Base-by-base conservation (phyloP, 2,329 filamentous ascomycete species). In the Fusarium multiceps region DNA sequence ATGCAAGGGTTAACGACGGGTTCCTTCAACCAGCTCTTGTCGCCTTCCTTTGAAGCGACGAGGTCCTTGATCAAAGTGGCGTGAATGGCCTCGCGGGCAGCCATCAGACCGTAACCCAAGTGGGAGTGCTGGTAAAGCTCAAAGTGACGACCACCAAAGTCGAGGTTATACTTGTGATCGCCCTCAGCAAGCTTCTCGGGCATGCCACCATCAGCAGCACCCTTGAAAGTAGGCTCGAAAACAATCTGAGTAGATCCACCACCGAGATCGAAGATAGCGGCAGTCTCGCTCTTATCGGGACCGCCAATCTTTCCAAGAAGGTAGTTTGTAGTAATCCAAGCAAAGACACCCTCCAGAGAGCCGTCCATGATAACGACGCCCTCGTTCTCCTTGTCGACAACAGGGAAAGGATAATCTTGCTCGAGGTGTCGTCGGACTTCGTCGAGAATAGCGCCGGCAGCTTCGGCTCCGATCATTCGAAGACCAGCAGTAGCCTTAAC, bases 301-400 rank as follows among this genome's bases (percentile, higher is more conserved):
- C 93, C 92, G 63, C 96, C 96, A 80, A 99, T 98, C 84, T 98
- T 98, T 76, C 95, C 95, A 25, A 99, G 89, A 42, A 99, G 91
- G 82, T 99, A 99, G 86, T 99, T 99, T 72, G 94, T 96, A 9
- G 96, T 99, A 80, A 99, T 97, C 96, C 96, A 99, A 55, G 96
- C 97, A 78, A 97, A 99, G 30, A 99, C 95, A 78, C 96, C 96
- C 83, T 99, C 96, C 77, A 98, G 93, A 53, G 93, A 94, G 68
- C 96, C 96, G 75, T 97, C 94, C 96, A 99, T 99, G 80, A 99
- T 97, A 68, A 94, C 89, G 28, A 99, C 93, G 59, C 97, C 96
- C 58, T 92, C 90, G 73, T 95, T 90, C 75, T 93, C 93, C 70
- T 90, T 87, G 14, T 93, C 91, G 59, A 99, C 92, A 43, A 99